phyloP scores from a whole-genome alignment of 495 filamentous ascomycete species.

The Penicillium roqueforti region DNA sequence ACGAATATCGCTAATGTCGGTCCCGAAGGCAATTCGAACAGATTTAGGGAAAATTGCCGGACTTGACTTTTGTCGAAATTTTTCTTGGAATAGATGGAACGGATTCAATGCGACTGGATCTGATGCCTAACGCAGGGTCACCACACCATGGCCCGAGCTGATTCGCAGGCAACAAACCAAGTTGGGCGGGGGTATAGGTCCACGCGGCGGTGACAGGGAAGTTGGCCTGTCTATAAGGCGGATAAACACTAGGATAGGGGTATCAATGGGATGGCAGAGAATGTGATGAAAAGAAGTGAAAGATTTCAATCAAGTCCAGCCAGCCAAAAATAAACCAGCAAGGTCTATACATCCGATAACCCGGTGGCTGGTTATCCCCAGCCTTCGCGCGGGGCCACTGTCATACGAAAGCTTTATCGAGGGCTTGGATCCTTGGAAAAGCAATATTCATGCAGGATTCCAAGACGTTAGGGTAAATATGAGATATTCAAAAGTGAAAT shows the following conservation, averaged over 20 bases:
- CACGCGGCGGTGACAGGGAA: constrained; percentile 9
- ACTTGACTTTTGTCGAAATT: neutral
- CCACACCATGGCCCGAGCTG: constrained; percentile 17
- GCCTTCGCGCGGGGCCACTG: constrained; percentile 25
- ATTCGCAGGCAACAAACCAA: constrained; percentile 1
- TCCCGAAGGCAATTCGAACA: neutral
- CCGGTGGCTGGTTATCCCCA: constrained; percentile 34
- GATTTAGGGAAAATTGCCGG: neutral
- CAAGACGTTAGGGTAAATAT: neutral
- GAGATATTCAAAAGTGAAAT: too few species aligned
- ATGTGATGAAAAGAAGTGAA: neutral
- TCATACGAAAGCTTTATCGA: constrained; percentile 5
- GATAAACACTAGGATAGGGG: neutral
- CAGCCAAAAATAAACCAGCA: neutral
- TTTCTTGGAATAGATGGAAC: neutral
- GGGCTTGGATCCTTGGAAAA: neutral
- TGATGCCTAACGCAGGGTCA: constrained; percentile 22
- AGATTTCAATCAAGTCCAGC: constrained; percentile 2
- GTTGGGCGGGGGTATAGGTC: constrained; percentile 1
- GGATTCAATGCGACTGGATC: constrained; percentile 18
- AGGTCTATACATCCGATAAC: constrained; percentile 20
- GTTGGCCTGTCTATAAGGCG: neutral
- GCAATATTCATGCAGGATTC: neutral
- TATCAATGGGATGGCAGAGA: constrained; percentile 1
- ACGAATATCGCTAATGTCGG: neutral